Evolutionary conservation across 1,284 basidiomycete genomes (phyloP), one percentile per base, ranked within the genome.

Genomic region (Ganoderma lingzhi): DNA sequence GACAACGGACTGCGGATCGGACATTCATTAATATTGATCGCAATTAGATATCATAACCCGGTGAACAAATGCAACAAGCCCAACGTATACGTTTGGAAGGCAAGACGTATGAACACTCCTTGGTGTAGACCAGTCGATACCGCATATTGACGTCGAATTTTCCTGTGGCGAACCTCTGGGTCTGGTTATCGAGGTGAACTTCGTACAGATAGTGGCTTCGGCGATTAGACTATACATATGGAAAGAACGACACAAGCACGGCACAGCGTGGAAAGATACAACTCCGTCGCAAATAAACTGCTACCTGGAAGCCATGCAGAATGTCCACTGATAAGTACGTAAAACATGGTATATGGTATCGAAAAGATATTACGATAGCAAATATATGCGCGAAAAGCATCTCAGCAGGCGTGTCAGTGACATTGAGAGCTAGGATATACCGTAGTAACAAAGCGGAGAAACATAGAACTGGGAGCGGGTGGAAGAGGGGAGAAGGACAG

Each of bases 301-400:
- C 53, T 9, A 32, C 23, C 48, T 51, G 19, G 23, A n/a, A 51
- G 39, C 17, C 60, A 65, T 62, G 37, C 59, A 62, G 45, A 62
- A 62, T 14, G 56, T 41, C n/a, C 63, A 30, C 30, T n/a, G 56
- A 56, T 39, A 55, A 37, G 65, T 39, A 66, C 62, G 58, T 66
- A 66, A 58, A 66, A 28, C n/a, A 17, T 23, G 59, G 65, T 62
- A 66, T 66, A 66, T 66, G 28, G 32, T 61, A 65, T 10, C 23
- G 44, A 41, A 44, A 44, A 63, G 62, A 63, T 63, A 9, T 51
- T 63, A 19, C 37, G 37, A 58, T 56, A 58, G 23, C 19, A 37
- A 56, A 23, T 17, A 44, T 41, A 62, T 62, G 30, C 45, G 28
- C 10, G 19, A 45, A 62, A 28, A 62, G 30, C 39, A 55, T 48